Evolutionary conservation across 768 basidiomycete species (phyloP), one percentile per base, ranked within the genome.

Genomic region (Dendrothele bispora): DNA sequence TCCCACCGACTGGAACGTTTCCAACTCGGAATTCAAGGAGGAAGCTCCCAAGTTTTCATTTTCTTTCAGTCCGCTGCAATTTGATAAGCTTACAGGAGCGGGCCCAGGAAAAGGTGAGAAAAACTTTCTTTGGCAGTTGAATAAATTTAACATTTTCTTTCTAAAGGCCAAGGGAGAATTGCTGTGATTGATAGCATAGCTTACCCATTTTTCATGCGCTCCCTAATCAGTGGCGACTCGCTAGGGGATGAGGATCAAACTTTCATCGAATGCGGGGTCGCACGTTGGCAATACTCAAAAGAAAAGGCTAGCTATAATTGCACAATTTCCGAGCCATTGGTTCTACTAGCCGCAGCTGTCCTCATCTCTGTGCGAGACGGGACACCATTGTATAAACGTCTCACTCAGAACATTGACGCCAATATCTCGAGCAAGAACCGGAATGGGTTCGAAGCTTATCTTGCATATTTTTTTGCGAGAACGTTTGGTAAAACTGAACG

Each of bases 361-460:
- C n/a, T n/a, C n/a, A n/a, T 3, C 65, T 60, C 26, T 77, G 75
- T 72, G 66, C 47, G 64, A 73, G 25, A 45, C 53, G 7, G 62
- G 72, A 48, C 61, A 65, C 55, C 59, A 57, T 7, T 57, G 64
- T 5, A 67, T 58, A 49, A 72, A 73, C 52, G 69, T 68, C 43
- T 58, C 61, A 49, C 68, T 75, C 43, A 68, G 68, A 4, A 67
- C 65, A 25, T 59, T 66, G 20, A 71, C 73, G 42, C 57, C 58
- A 11, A 14, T 48, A 0, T 62, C 70, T 36, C 65, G 66, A 2
- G 55, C 57, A 26, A 17, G 5, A 40, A 44, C 6, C 70, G 66
- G 5, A 77, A 77, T 39, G 75, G 75, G 3, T 71, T 74, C 51
- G 75, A 77, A 53, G 72, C 73, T 50, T 75, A 71, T 48, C 48